Conservation (phyloP, 2,329 filamentous ascomycete species). For the Coniochaeta ligniaria region DNA sequence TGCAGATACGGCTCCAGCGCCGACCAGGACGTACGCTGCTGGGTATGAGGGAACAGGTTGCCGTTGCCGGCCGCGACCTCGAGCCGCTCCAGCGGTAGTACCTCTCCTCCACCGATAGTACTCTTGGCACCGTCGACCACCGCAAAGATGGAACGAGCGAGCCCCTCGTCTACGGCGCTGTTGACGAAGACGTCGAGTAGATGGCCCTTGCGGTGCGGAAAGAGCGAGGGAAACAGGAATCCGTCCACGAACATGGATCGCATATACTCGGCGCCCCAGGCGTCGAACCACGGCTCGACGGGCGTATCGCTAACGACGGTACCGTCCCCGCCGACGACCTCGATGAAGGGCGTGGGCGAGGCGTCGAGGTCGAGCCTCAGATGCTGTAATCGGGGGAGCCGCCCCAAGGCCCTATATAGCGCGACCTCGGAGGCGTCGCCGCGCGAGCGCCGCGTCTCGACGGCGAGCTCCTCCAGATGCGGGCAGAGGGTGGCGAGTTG, state of each 20-base stretch:
- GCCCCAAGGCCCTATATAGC: conserved; percentile 5
- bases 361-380: conserved; percentile 3
- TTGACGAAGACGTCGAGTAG: conserved; percentile 5
- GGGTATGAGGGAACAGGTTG: neutral
- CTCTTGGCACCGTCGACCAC: conserved; percentile 4
- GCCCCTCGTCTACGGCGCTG: conserved; percentile 5
- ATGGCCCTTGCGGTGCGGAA: conserved; percentile 4
- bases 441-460: conserved; percentile 3
- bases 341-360: neutral
- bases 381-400: neutral
- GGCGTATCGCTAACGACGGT: neutral
- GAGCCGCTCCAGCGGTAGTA: conserved; percentile 5
- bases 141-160: conserved; percentile 6
- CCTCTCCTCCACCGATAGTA: neutral
- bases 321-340: neutral
- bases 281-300: conserved; percentile 7
- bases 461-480: conserved; percentile 1
- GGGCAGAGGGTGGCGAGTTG: conserved; percentile 6
- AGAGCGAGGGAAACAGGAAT: neutral
- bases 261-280: neutral
- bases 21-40: too few relatives aligned
- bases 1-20: neutral
- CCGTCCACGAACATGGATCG: too few relatives aligned
- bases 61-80: neutral
- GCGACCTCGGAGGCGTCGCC: conserved; percentile 5